Percentiles rank a stretch among this genome's conserved stretches.
phyloP scores from a whole-genome alignment of 139 green algal species.

The Chlorella vulgaris region DNA sequence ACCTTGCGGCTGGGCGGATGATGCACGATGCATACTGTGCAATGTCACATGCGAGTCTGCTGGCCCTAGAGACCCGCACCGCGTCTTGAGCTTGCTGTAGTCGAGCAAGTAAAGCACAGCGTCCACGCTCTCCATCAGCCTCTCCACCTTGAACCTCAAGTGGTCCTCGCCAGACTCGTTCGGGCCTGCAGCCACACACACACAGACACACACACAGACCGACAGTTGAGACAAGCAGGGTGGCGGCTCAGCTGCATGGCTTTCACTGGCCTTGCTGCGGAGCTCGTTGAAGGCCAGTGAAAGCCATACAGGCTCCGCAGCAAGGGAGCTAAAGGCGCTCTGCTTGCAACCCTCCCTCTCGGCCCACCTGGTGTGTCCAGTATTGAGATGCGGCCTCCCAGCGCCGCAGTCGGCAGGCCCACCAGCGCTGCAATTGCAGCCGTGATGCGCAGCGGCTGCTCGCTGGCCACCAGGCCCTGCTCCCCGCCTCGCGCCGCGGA shows the following conservation, averaged over 20 bases:
- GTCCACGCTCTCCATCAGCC: conserved; percentile 73
- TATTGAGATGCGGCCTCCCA: not conserved
- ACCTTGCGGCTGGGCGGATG: too few relatives aligned
- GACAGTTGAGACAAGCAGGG: too few relatives aligned
- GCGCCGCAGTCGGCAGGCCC: not conserved
- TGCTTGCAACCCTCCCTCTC: not conserved
- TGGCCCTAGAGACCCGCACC: not conserved
- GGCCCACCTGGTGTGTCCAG: not conserved
- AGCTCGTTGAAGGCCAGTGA: too few relatives aligned
- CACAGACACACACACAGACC: too few relatives aligned
- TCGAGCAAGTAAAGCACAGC: conserved; percentile 76
- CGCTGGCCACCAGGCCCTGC: conserved; percentile 1
- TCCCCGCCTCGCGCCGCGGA: conserved; percentile 30
- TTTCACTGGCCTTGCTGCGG: too few relatives aligned
- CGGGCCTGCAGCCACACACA: conserved; percentile 41
- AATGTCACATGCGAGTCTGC: too few relatives aligned
- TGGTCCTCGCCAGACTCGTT: conserved; percentile 78
- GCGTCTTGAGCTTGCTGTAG: conserved; percentile 85
- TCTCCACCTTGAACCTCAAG: conserved; percentile 73
- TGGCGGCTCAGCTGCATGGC: too few relatives aligned
- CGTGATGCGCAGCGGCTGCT: conserved; percentile 49
- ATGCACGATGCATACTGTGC: not conserved
- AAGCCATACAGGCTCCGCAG: too few relatives aligned
- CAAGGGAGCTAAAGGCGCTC: not conserved
- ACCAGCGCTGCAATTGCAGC: conserved; percentile 53